Evolutionary conservation across 345 rosid species (phyloP), one percentile per base, ranked within the genome.

Genomic region (Brassica incana): DNA sequence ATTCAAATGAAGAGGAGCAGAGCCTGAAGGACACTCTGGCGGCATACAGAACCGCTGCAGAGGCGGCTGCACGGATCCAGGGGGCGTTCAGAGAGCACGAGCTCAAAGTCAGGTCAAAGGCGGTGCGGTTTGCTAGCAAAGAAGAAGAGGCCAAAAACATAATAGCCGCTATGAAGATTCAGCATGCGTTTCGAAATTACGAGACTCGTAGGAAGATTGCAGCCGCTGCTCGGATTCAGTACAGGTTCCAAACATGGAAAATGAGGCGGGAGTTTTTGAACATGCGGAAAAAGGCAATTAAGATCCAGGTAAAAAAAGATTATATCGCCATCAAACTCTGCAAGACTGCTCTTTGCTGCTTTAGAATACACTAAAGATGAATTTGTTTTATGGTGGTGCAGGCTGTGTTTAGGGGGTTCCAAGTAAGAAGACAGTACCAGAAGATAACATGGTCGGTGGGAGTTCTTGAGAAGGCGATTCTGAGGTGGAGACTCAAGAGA

Each of bases 361-460:
- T 56, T 33, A 15, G 9, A 48, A 38, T 33, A 67, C 66, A 32
- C 2, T 50, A 5, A 50, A 50, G 15, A 43, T 27, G 4, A 25
- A 27, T 27, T 27, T 48, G 56, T 67, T 18, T 71, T 67, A 23
- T 84, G 54, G 70, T 20, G 70, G 5, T 67, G 84, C 88, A 96
- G 99, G 91, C 99, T 70, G 90, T 73, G 81, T 90, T 91, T 87
- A 89, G 98, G 65, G 99, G 95, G 64, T 86, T 62, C 85, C 98
- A 88, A 85, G 89, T 79, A 56, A 88, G 99, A 83, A 90, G 81
- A 85, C 95, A 93, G 56, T 92, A 93, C 83, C 33, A 84, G 14
- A 96, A 91, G 82, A 89, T 96, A 85, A 63, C 88, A 33, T 96
- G 97, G 97, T 92, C 99, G 18, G 97, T 96, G 58, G 99, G 99